Evolutionary conservation across 495 filamentous ascomycete species (phyloP).

Genomic region (Tuber melanosporum): DNA sequence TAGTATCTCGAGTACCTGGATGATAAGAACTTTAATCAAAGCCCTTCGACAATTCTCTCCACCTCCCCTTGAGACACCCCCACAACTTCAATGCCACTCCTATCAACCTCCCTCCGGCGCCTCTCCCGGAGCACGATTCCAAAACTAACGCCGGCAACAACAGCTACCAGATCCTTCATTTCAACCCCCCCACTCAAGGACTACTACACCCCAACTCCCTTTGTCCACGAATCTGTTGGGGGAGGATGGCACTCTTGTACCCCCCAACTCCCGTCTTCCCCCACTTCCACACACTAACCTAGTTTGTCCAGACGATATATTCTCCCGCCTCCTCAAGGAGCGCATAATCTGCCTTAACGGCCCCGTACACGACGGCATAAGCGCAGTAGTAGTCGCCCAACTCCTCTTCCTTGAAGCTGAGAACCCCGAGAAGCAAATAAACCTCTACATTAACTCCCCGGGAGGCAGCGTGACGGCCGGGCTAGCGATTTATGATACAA

Average conservation of each 20-base stretch:
- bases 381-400: slow-evolving; percentile 87
- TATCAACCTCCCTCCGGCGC: slow-evolving; percentile 15
- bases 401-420: slow-evolving; percentile 97
- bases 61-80: not conserved
- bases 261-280: not conserved
- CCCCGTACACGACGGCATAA: slow-evolving; percentile 77
- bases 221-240: slow-evolving; percentile 40
- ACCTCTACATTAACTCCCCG: slow-evolving; percentile 95
- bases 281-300: not conserved
- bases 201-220: slow-evolving; percentile 39
- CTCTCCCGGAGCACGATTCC: slow-evolving; percentile 7
- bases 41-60: not conserved
- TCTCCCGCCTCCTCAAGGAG: slow-evolving; percentile 52
- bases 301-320: slow-evolving; percentile 36
- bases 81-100: slow-evolving; percentile 12
- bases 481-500: slow-evolving; percentile 96
- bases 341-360: slow-evolving; percentile 95
- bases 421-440: slow-evolving; percentile 85
- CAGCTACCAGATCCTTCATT: slow-evolving; percentile 16
- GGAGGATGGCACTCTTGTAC: slow-evolving; percentile 43
- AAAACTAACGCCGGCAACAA: not conserved
- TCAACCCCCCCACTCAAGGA: slow-evolving; percentile 12
- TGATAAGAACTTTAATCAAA: not conserved
- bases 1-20: not conserved
- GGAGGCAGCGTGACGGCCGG: slow-evolving; percentile 93